Evolutionary conservation across 805 yeast species (phyloP).

Genomic region (Teunomyces lycoperdinae): DNA sequence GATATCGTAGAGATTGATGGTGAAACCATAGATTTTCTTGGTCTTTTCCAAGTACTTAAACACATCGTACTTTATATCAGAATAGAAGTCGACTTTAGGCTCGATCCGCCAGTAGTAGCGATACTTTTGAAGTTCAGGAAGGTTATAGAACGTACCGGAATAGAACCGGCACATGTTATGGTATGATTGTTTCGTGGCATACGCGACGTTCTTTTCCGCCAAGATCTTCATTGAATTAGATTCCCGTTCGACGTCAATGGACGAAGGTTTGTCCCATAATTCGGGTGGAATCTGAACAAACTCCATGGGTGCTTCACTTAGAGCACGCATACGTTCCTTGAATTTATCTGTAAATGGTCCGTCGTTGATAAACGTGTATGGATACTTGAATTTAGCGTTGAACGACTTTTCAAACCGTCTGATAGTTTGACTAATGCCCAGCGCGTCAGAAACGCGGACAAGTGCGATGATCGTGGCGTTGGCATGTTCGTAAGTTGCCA

Average conservation of each 20-base stretch:
- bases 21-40: constrained; percentile 71
- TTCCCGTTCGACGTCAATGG: constrained; percentile 48
- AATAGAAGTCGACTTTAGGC: constrained; percentile 66
- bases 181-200: constrained; percentile 61
- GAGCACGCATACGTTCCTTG: constrained; percentile 39
- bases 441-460: constrained; percentile 65
- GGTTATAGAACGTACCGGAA: constrained; percentile 59
- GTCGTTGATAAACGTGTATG: constrained; percentile 80
- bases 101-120: constrained; percentile 81
- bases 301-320: constrained; percentile 30
- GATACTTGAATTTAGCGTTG: constrained; percentile 70
- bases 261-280: constrained; percentile 59
- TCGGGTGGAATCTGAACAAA: constrained; percentile 41
- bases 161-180: constrained; percentile 87
- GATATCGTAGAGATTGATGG: constrained; percentile 65
- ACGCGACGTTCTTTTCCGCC: constrained; percentile 48
- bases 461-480: constrained; percentile 74
- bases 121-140: constrained; percentile 59
- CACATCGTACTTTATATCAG: constrained; percentile 72
- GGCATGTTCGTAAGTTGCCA: constrained; percentile 40
- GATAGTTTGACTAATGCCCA: constrained; percentile 50
- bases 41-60: constrained; percentile 70
- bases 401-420: constrained; percentile 59
- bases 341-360: constrained; percentile 59
- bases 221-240: constrained; percentile 39